Evolutionary conservation across 768 basidiomycete species (phyloP), one percentile per base, ranked within the genome.

Genomic region (Kwoniella dendrophila): DNA sequence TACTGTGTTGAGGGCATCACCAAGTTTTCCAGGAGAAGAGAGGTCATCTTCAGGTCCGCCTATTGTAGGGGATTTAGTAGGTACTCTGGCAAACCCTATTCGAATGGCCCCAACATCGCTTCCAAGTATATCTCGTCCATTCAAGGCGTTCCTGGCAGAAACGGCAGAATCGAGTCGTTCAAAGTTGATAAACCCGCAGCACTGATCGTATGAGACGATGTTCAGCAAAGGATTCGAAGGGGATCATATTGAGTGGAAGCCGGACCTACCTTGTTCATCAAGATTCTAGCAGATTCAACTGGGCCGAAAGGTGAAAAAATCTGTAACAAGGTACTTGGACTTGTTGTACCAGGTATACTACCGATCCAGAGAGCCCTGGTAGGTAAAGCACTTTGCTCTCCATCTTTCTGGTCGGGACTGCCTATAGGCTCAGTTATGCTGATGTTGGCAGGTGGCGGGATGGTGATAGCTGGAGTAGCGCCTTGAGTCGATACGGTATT

Each of bases 301-400:
- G 94, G 91, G 0, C 96, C 96, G 73, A 92, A 99, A 20, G 94
- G 92, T 71, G 92, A 92, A 77, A 99, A 99, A 41, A 99, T 90
- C 70, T 92, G 93, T 53, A 97, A 80, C 67, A 99, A 90, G 1
- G 92, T 94, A 2, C 90, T 90, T 7, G 96, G 92, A 4, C 92
- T 96, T 11, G 95, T 97, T 2, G 90, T 90, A 2, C 89, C 89
- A 10, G 96, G 96, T 71, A 99, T 96, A 43, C 90, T 92, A 4
- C 96, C 96, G 72, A 99, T 90, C 95, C 96, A 99, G 22, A 98
- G 84, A 1, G 95, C 95, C 60, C 96, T 83, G 1, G 96, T 97
- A 3, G 96, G 96, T 40, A 90, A 87, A 8, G 89, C 89, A 78
- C 94, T 92, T 24, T 92, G 80, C 76, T 92, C 90, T 2, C 47